phyloP scores from a whole-genome alignment of 371 early-diverging fungal genomes.

The Parasitella parasitica region DNA sequence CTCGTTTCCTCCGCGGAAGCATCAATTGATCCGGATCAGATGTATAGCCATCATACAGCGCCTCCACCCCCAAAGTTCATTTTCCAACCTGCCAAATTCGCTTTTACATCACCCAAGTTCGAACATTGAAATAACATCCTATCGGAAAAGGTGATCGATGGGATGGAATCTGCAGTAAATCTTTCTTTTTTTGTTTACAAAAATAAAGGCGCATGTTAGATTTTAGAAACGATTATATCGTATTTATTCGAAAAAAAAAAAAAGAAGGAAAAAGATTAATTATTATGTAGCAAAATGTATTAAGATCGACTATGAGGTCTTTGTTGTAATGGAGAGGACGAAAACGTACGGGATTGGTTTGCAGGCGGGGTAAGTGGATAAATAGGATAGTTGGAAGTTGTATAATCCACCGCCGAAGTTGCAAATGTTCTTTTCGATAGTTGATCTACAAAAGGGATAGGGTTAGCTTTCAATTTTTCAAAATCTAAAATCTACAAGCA shows the following conservation, averaged over 20 bases:
- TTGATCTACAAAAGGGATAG: slow-evolving; percentile 21
- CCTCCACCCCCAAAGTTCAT: too few species aligned
- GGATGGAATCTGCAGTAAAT: too few species aligned
- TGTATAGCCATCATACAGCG: too few species aligned
- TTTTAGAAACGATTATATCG: neutral
- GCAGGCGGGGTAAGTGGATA: slow-evolving; percentile 35
- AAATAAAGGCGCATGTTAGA: neutral
- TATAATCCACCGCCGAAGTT: slow-evolving; percentile 20
- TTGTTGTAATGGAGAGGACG: slow-evolving; percentile 9
- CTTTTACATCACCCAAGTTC: too few species aligned
- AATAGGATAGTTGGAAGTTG: slow-evolving; percentile 27
- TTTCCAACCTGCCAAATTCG: too few species aligned
- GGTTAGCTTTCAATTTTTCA: neutral
- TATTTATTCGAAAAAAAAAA: neutral
- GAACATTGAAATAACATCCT: too few species aligned
- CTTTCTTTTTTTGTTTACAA: too few species aligned
- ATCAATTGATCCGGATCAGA: too few species aligned
- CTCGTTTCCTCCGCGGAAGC: too few species aligned
- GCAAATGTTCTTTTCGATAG: slow-evolving; percentile 33
- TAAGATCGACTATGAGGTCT: neutral
- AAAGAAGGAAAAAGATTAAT: neutral
- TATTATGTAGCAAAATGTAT: neutral
- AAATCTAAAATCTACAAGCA: neutral
- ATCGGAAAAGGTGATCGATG: too few species aligned
- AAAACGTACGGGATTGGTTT: neutral